phyloP scores from a whole-genome alignment of 148 eudicot genomes.

The Camellia lanceoleosa region DNA sequence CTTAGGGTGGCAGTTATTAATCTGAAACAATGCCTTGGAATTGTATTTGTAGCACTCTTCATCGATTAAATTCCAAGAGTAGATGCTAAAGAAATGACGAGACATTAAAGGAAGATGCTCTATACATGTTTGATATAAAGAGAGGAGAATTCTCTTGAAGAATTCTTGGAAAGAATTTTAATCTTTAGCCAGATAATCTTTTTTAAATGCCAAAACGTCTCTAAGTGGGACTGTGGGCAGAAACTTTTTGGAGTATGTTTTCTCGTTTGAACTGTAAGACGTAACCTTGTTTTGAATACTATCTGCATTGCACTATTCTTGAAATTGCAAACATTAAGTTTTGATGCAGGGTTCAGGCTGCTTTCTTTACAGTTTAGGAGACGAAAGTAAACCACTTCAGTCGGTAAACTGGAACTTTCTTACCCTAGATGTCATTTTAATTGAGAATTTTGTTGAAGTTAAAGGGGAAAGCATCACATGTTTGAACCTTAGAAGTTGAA shows the following conservation, averaged over 20 bases:
- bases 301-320: not conserved
- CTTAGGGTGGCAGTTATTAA: not conserved
- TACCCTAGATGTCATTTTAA: not conserved
- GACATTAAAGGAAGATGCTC: not conserved
- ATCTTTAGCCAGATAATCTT: not conserved
- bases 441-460: not conserved
- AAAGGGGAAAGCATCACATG: not conserved
- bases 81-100: not conserved
- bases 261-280: not conserved
- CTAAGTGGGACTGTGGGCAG: no score
- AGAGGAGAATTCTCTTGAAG: not conserved
- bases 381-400: not conserved
- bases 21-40: not conserved
- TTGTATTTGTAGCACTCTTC: not conserved
- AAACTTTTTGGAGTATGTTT: not conserved
- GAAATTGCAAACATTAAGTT: not conserved
- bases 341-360: not conserved
- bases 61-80: no score
- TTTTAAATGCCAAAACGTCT: not conserved
- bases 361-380: not conserved
- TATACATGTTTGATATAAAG: not conserved
- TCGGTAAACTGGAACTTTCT: not conserved
- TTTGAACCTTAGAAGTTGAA: not conserved
- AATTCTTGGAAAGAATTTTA: not conserved
- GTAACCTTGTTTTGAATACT: not conserved